Percentiles rank a stretch among this genome's conserved stretches.
Evolutionary conservation across 1,284 basidiomycete species (phyloP).

Genomic region (Phaffia rhodozyma): DNA sequence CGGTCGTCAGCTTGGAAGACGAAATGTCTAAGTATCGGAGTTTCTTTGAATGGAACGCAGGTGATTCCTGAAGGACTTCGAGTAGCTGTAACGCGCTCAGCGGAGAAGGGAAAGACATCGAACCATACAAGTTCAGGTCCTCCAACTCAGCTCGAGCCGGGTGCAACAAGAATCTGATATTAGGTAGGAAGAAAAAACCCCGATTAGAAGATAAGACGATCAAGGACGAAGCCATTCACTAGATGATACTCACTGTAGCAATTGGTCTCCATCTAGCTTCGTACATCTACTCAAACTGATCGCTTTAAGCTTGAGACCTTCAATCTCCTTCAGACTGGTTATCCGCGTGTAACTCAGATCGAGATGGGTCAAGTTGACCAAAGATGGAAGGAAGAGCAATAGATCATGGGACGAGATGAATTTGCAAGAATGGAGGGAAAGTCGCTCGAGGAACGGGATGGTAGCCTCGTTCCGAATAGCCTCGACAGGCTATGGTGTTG

Average conservation of each 20-base stretch:
- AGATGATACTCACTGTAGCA: conserved; percentile 62
- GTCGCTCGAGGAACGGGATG: conserved; percentile 67
- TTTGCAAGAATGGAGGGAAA: conserved; percentile 74
- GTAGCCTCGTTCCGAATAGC: too few relatives aligned
- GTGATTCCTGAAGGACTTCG: conserved; percentile 59
- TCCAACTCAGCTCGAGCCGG: conserved; percentile 52
- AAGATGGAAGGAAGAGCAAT: conserved; percentile 51
- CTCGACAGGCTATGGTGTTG: too few relatives aligned
- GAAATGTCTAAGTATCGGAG: conserved; percentile 84
- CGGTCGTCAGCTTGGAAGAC: conserved; percentile 58
- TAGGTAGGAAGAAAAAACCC: conserved; percentile 27
- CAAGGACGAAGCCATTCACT: conserved; percentile 44
- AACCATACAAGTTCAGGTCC: conserved; percentile 74
- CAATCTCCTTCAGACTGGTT: conserved; percentile 38
- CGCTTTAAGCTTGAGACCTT: conserved; percentile 55
- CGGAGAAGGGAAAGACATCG: conserved; percentile 52
- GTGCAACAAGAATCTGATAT: conserved; percentile 48
- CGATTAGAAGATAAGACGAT: conserved; percentile 63
- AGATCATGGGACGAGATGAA: conserved; percentile 61
- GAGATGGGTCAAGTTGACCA: conserved; percentile 34
- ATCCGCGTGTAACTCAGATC: conserved; percentile 52
- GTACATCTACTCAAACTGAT: conserved; percentile 82
- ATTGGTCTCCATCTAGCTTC: conserved; percentile 63
- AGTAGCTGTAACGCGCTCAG: conserved; percentile 56
- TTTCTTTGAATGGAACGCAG: conserved; percentile 64